Percentiles rank a stretch among this genome's conserved stretches.
phyloP scores from a whole-genome alignment of 2,329 filamentous ascomycete species.

The Trichoderma sp. region DNA sequence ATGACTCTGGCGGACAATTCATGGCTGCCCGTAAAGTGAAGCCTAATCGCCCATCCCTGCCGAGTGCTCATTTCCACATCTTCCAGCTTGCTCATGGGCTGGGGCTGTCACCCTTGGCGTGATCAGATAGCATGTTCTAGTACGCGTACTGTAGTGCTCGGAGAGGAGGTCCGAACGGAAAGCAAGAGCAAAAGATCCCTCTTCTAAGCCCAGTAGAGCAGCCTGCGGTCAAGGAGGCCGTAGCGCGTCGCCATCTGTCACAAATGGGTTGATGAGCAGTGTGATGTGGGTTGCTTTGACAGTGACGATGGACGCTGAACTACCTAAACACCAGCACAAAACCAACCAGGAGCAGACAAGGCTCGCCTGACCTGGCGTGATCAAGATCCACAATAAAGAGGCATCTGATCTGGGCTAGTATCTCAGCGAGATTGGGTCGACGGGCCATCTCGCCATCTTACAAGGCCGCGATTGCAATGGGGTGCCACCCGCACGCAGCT shows the following conservation, averaged over 20 bases:
- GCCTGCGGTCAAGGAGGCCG: background rate
- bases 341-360: conserved; percentile 7
- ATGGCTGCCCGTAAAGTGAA: background rate
- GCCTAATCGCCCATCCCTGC: background rate
- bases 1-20: background rate
- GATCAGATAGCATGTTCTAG: background rate
- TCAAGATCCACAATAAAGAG: conserved; percentile 22
- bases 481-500: conserved; percentile 17
- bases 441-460: conserved; percentile 19
- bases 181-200: background rate
- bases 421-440: conserved; percentile 25
- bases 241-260: conserved; percentile 3
- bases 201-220: background rate
- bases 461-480: conserved; percentile 16
- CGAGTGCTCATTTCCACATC: background rate
- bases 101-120: background rate
- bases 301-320: background rate
- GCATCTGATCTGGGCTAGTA: conserved; percentile 23
- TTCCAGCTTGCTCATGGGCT: background rate
- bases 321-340: background rate
- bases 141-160: background rate
- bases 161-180: background rate
- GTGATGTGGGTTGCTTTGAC: background rate
- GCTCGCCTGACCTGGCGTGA: conserved; percentile 23
- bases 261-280: background rate